Percentiles rank a stretch among this genome's conserved stretches.
These are phyloP conservation scores for Zasmidium cellare DNA, from an alignment of 2,329 filamentous ascomycete genomes.

Conservation along the genomic window DNA sequence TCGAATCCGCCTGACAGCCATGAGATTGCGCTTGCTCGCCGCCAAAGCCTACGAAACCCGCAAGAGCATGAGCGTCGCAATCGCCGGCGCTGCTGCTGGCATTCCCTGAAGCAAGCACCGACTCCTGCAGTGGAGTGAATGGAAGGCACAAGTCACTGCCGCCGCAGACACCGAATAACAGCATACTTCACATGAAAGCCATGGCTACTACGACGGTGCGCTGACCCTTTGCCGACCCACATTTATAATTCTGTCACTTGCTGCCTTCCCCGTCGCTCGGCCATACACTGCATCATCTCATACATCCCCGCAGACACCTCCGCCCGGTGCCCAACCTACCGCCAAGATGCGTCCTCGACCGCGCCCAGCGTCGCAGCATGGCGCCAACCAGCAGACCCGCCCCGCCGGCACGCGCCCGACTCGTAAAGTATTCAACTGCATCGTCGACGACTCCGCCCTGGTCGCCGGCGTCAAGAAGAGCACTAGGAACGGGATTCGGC, in stretches of 20 bases:
- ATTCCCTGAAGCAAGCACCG: not conserved
- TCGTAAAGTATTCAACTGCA: constrained; percentile 55
- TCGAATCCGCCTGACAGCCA: not conserved
- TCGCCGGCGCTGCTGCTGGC: constrained; percentile 10
- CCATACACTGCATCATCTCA: constrained; percentile 13
- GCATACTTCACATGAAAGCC: constrained; percentile 1
- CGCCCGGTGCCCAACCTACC: constrained; percentile 6
- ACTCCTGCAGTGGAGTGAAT: not conserved
- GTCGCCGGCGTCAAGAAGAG: constrained; percentile 53
- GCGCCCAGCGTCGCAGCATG: constrained; percentile 31
- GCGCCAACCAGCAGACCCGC: constrained; percentile 14
- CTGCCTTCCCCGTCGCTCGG: constrained; percentile 1
- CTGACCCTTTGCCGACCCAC: constrained; percentile 1
- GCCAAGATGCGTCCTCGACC: constrained; percentile 28
- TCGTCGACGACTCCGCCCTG: constrained; percentile 53
- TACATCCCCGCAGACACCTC: constrained; percentile 9
- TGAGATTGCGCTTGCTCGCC: not conserved
- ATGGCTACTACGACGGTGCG: constrained; percentile 7
- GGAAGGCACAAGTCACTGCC: not conserved
- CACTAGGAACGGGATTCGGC: constrained; percentile 53
- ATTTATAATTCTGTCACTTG: constrained; percentile 5
- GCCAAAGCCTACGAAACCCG: not conserved
- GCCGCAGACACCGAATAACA: not conserved
- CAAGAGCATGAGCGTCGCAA: constrained; percentile 3
- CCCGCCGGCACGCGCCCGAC: constrained; percentile 19